phyloP scores from a whole-genome alignment of 2,329 filamentous ascomycete species.

The Colletotrichum falcatum region DNA sequence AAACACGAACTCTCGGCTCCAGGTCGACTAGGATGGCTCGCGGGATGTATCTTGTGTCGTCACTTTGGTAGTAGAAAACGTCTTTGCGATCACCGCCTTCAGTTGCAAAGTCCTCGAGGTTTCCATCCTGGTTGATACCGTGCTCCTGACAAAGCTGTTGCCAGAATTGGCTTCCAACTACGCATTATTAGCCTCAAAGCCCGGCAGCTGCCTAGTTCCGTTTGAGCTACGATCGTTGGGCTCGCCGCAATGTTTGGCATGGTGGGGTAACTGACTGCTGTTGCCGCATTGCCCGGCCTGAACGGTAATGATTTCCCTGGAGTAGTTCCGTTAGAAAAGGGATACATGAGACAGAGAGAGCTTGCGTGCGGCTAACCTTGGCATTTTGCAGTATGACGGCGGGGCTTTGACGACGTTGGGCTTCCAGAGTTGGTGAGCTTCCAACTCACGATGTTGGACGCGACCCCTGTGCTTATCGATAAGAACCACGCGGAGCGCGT shows the following conservation, averaged over 20 bases:
- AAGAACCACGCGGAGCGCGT: slow-evolving; percentile 37
- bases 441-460: slow-evolving; percentile 38
- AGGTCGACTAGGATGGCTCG: slow-evolving; percentile 95
- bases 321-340: background rate
- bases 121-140: slow-evolving; percentile 96
- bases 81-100: slow-evolving; percentile 98
- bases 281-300: slow-evolving; percentile 99
- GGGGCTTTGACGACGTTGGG: slow-evolving; percentile 31
- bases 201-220: background rate
- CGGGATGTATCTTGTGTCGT: slow-evolving; percentile 98
- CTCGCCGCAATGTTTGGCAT: too few species aligned
- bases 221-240: slow-evolving; percentile 5
- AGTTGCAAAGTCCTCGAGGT: slow-evolving; percentile 96
- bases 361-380: slow-evolving; percentile 30
- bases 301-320: slow-evolving; percentile 98
- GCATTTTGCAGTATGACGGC: slow-evolving; percentile 36
- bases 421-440: slow-evolving; percentile 21
- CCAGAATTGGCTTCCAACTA: slow-evolving; percentile 98
- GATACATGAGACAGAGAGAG: background rate
- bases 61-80: slow-evolving; percentile 99
- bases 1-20: slow-evolving; percentile 79
- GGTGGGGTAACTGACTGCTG: slow-evolving; percentile 79
- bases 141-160: slow-evolving; percentile 98
- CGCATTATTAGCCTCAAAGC: slow-evolving; percentile 47
- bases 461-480: slow-evolving; percentile 41